A percentile compares a stretch with the other conserved stretches of the same genome.
phyloP scores from a whole-genome alignment of 176 grass and related monocot genomes.

The Eleusine indica region DNA sequence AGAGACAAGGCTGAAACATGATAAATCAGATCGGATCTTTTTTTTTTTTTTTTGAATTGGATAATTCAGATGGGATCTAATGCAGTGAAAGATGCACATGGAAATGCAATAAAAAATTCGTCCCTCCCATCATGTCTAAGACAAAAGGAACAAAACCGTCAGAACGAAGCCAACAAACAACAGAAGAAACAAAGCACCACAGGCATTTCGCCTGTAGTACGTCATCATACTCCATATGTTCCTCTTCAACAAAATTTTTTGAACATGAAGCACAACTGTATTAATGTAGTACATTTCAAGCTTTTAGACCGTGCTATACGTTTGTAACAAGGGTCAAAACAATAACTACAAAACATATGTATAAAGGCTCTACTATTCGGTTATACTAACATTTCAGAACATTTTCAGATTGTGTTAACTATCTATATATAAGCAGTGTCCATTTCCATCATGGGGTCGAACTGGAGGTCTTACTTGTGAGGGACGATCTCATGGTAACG shows the following conservation, averaged over 20 bases:
- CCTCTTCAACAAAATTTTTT: not conserved
- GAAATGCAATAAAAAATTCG: not conserved
- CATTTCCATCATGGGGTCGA: not conserved
- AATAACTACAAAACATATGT: not conserved
- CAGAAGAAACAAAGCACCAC: not conserved
- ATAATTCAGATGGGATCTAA: not conserved
- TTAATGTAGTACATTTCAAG: conserved; percentile 14
- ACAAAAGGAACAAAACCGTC: not conserved
- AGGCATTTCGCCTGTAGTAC: not conserved
- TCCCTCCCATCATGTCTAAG: not conserved
- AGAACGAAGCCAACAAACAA: not conserved
- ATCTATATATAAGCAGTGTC: not conserved
- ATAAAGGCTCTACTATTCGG: not conserved
- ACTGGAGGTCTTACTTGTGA: conserved; percentile 54
- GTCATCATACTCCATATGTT: not conserved
- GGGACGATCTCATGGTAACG: conserved; percentile 78
- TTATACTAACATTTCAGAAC: conserved; percentile 23
- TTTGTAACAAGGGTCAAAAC: not conserved
- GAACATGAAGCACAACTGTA: not conserved
- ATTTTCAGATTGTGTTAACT: conserved; percentile 26
- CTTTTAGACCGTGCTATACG: not conserved
- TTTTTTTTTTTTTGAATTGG: not conserved
- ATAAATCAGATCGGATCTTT: not conserved
- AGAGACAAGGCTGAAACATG: too few species aligned
- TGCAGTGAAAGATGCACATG: conserved; percentile 3